Base-by-base conservation (phyloP, 805 yeast species). In the Starmera quercuum region DNA sequence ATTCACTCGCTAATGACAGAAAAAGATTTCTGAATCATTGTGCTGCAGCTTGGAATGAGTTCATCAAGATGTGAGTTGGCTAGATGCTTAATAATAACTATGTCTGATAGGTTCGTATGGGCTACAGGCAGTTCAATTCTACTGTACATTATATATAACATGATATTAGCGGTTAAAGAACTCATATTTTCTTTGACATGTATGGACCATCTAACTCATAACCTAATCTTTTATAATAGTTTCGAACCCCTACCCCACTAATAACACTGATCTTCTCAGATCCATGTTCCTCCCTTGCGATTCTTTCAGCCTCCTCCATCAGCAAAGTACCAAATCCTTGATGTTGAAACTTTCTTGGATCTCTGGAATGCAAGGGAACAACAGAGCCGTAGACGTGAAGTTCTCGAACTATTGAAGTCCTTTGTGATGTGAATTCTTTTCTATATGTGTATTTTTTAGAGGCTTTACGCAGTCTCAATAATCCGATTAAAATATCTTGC, bases 241-340 rank as follows among this genome's bases (percentile, higher is more conserved):
- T 92, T 55, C 98, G 73, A 25, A 92, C 98, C 45, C 98, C 98
- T 26, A 92, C 97, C 45, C 98, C 98, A 22, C 94, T 80, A 46
- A 92, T 92, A 35, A 92, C 98, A 55, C 95, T 78, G 24, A 92
- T 82, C 63, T 92, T 92, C 33, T 70, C 66, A 5, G 95, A 81
- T 0, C 96, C 95, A 56, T 92, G 98, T 56, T 92, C 98, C 50
- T 87, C 96, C 33, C 78, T 71, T 2, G 98, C 92, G 39, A 92
- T 92, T 44, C 96, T 73, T 50, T 86, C 97, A 4, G 98, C 98
- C 59, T 92, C 98, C 59, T 92, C 97, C 98, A 92, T 92, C 33
- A 92, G 62, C 49, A 92, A 67, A 6, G 98, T 90, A 42, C 98
- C 98, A 56, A 90, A 92, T 15, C 98, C 98, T 67, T 92, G 98